Base-by-base conservation (phyloP, 1,284 basidiomycete genomes). In the Anthracocystis walkeri region DNA sequence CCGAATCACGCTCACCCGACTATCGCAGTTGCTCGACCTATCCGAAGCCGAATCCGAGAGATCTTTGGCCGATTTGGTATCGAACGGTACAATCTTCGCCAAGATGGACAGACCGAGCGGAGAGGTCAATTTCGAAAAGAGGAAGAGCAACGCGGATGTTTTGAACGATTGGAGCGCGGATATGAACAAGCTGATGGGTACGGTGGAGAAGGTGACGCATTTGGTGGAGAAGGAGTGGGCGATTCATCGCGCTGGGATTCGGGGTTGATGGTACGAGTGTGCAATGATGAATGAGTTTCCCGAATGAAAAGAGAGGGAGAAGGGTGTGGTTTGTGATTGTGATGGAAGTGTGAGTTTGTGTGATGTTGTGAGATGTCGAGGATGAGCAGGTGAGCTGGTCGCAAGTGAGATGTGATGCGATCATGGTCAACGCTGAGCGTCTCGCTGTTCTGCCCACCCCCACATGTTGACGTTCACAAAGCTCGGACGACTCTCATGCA, bases 121-220 rank as follows among this genome's bases (percentile, higher is more conserved):
- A 0, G 89, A 98, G 62, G 90, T 99, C 63, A 92, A 89, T 81
- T 99, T 99, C 41, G 75, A 80, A 52, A 68, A 75, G 45, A 65
- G 62, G 4, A 68, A 77, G 63, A 75, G 73, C 40, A 77, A 79
- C 23, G 77, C 76, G 4, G 82, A 82, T 88, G 90, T 84, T 45
- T 91, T 99, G 89, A 99, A 99, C 82, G 92, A 92, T 68, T 99
- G 97, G 97, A 95, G 92, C 85, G 92, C 90, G 23, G 95, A 99
- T 83, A 93, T 99, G 89, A 91, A 92, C 83, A 94, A 92, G 86
- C 87, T 99, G 82, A 83, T 87, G 80, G 68, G 65, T 20, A 78
- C 84, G 7, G 83, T 85, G 16, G 85, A 85, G 52, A 81, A 79
- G 52, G 81, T 82, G 14, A 80, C 77, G 23, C 83, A 85, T 48